phyloP scores from a whole-genome alignment of 768 basidiomycete genomes.

The Amanita rubescens region DNA sequence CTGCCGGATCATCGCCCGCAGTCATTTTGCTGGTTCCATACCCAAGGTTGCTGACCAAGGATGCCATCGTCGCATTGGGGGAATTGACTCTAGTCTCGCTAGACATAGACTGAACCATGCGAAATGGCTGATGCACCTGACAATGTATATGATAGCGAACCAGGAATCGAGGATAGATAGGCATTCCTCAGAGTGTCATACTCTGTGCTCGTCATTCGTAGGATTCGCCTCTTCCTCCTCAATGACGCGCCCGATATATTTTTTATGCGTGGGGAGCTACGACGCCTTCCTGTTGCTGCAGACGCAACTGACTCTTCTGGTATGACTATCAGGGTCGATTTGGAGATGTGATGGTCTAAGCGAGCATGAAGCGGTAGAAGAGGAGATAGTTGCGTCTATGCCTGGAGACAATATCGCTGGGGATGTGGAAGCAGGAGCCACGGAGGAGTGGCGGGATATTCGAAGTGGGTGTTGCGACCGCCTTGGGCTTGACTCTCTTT shows the following conservation, averaged over 20 bases:
- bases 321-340: conserved; percentile 1
- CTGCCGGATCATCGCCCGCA: not conserved
- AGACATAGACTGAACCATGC: too few relatives aligned
- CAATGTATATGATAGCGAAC: conserved; percentile 5
- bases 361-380: not conserved
- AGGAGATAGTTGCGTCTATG: not conserved
- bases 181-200: conserved; percentile 22
- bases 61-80: not conserved
- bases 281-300: not conserved
- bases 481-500: not conserved
- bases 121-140: conserved; percentile 8
- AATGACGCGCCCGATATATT: conserved; percentile 15
- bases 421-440: not conserved
- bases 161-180: conserved; percentile 8
- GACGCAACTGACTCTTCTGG: not conserved
- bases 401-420: not conserved
- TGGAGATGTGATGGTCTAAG: not conserved
- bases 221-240: conserved; percentile 21
- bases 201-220: conserved; percentile 32
- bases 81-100: not conserved
- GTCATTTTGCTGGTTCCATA: not conserved
- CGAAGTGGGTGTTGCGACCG: not conserved
- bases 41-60: not conserved
- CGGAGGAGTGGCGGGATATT: not conserved
- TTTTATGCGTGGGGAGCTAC: conserved; percentile 4